phyloP scores from a whole-genome alignment of 805 yeast genomes.

The Starmera amethionina region DNA sequence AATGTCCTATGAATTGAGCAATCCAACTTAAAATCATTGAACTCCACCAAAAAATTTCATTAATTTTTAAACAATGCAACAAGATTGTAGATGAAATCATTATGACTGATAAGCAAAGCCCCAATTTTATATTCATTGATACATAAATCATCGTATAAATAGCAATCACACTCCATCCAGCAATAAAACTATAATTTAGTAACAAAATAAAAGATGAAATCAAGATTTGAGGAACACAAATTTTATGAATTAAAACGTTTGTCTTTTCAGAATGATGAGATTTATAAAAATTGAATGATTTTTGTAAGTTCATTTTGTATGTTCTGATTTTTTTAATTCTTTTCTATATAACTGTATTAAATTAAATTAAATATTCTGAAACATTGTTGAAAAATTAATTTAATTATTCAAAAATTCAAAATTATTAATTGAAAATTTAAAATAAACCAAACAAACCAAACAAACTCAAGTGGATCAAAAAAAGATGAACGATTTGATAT shows the following conservation, averaged over 20 bases:
- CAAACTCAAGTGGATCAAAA: not conserved
- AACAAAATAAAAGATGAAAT: conserved; percentile 38
- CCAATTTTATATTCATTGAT: conserved; percentile 41
- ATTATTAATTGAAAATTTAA: too few relatives aligned
- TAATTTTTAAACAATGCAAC: not conserved
- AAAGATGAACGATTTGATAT: not conserved
- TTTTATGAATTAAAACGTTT: conserved; percentile 69
- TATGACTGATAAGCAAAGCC: conserved; percentile 32
- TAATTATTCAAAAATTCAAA: too few relatives aligned
- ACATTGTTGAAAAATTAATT: not conserved
- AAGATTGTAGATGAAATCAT: conserved; percentile 20
- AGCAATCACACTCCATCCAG: conserved; percentile 36
- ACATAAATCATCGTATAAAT: conserved; percentile 51
- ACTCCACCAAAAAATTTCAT: conserved; percentile 1
- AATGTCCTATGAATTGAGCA: conserved; percentile 84
- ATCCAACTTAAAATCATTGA: conserved; percentile 59
- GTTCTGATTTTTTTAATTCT: not conserved
- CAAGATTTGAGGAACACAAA: conserved; percentile 74
- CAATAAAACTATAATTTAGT: conserved; percentile 22
- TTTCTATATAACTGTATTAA: too few relatives aligned
- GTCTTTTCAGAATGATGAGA: conserved; percentile 39
- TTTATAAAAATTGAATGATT: conserved; percentile 51
- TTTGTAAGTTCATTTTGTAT: conserved; percentile 9
- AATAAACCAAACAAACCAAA: too few relatives aligned
- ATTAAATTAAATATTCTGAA: too few relatives aligned